Evolutionary conservation across 2,329 filamentous ascomycete genomes (phyloP).

Genomic region (Xylariaceae sp.): DNA sequence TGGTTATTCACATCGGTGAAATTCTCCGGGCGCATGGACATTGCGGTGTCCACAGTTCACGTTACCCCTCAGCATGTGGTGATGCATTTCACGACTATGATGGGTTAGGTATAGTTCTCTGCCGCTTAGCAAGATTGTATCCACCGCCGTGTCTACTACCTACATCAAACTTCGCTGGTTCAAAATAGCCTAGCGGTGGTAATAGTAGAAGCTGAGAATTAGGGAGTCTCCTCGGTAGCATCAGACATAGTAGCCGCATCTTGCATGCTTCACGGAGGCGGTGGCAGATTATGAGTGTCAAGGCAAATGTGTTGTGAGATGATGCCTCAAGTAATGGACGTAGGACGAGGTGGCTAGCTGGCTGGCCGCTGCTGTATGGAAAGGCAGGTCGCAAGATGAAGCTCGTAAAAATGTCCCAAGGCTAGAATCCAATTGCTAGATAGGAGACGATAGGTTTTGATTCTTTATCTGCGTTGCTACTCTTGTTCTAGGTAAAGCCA

Average conservation of each 20-base stretch:
- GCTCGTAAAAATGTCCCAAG: too few species aligned
- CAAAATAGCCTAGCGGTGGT: background rate
- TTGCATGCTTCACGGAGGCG: too few species aligned
- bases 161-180: constrained; percentile 6
- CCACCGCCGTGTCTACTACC: too few species aligned
- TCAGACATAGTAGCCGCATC: background rate
- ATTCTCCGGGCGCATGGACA: constrained; percentile 1
- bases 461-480: background rate
- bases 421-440: background rate
- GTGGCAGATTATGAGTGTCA: too few species aligned
- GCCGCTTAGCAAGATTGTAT: too few species aligned
- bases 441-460: background rate
- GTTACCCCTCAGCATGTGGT: too few species aligned
- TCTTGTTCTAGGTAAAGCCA: background rate
- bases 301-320: background rate
- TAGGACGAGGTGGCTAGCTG: background rate
- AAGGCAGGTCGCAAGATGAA: background rate
- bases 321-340: background rate
- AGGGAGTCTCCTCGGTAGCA: background rate
- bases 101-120: too few species aligned
- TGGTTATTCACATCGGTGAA: too few species aligned
- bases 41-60: too few species aligned
- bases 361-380: background rate
- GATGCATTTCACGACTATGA: too few species aligned
- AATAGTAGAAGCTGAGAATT: too few species aligned